Evolutionary conservation across 2,329 filamentous ascomycete species (phyloP), one percentile per base, ranked within the genome.

Genomic region (Stachybotrys elegans): DNA sequence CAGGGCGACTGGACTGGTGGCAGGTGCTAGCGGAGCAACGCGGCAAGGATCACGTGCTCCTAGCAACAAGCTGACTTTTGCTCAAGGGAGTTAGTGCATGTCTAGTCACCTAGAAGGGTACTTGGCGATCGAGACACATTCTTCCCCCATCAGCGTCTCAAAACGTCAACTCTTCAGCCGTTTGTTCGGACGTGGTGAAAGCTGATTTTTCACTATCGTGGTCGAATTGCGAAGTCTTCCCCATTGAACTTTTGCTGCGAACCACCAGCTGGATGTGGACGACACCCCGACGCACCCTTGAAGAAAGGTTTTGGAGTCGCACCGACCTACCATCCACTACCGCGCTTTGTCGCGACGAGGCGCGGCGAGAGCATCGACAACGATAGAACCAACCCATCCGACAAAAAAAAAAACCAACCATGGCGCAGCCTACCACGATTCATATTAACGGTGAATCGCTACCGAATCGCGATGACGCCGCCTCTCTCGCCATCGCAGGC

Each of bases 401-500:
- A 36, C 50, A 42, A 51, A 51, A 52, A 48, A 57, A 41, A 41
- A 56, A 51, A 32, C 48, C 49, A 31, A 57, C 51, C 53, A 72
- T 71, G 69, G 64, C 69, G 55, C 69, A 72, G 58, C 62, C 67
- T 42, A 56, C 63, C 47, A 57, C 60, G 41, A 57, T 58, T 41
- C 60, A 63, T 49, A 54, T 58, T 44, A 73, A 75, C 59, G 72
- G 71, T 53, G 60, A 64, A 43, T 55, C 63, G 43, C 66, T 62
- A 48, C 65, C 66, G 20, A 54, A 54, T 40, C 58, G 56, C 38
- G 53, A 48, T 31, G 51, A 62, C 29, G 51, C 58, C 46, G 55
- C 54, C 36, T 60, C 59, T 42, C 54, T 61, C 41, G 57, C 59
- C 43, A 54, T 68, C 25, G 61, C 70, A 21, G 66, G 66, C 46